Conservation (phyloP, 2,329 filamentous ascomycete species). For the Calonectria ilicicola region DNA sequence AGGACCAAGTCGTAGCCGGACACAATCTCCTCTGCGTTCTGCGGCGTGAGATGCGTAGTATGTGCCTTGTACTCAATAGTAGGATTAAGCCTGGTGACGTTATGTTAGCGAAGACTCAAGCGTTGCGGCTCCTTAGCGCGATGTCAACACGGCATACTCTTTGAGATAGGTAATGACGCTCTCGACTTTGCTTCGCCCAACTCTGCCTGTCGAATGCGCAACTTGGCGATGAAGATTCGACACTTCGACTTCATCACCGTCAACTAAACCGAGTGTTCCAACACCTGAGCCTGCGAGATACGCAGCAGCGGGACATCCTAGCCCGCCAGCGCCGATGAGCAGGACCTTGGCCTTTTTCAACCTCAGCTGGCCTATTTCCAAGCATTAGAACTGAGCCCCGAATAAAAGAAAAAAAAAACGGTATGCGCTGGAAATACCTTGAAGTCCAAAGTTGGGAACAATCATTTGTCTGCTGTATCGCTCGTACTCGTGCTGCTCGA, state of each 20-base stretch:
- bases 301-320: constrained; percentile 92
- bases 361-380: constrained; percentile 75
- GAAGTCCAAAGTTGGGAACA: constrained; percentile 81
- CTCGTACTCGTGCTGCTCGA: constrained; percentile 80
- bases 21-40: constrained; percentile 76
- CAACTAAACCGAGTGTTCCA: constrained; percentile 84
- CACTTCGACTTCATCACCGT: constrained; percentile 87
- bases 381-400: neutral
- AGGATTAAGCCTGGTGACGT: constrained; percentile 75
- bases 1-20: constrained; percentile 83
- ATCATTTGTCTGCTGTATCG: constrained; percentile 94
- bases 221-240: constrained; percentile 96
- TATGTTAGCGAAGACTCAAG: neutral
- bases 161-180: constrained; percentile 74
- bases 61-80: constrained; percentile 74
- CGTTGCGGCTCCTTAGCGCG: neutral
- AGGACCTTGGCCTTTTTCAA: constrained; percentile 79
- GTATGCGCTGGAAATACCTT: constrained; percentile 63
- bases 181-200: constrained; percentile 84
- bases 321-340: constrained; percentile 86
- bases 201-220: constrained; percentile 77
- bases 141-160: constrained; percentile 54
- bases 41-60: constrained; percentile 72
- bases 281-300: constrained; percentile 93
- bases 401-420: neutral